phyloP scores from a whole-genome alignment of 768 basidiomycete species.

The Amanita exitialis region DNA sequence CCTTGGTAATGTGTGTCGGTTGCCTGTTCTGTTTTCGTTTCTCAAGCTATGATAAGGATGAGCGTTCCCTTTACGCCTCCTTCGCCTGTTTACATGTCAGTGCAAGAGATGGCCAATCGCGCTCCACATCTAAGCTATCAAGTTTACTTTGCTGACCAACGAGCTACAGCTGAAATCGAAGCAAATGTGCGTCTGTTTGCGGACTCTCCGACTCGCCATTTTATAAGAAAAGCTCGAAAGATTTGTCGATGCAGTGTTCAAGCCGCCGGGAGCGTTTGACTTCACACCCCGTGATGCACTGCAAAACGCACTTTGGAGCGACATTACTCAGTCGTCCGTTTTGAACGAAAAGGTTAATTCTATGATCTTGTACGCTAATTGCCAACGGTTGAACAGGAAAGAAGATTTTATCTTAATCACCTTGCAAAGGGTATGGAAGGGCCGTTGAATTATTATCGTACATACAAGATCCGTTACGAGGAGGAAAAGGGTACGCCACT shows the following conservation, averaged over 20 bases:
- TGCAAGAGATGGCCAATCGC: constrained; percentile 38
- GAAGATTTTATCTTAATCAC: constrained; percentile 37
- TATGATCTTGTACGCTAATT: neutral
- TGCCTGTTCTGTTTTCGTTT: neutral
- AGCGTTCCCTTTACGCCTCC: constrained; percentile 64
- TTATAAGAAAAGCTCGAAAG: constrained; percentile 22
- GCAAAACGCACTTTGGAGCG: neutral
- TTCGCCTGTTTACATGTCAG: constrained; percentile 30
- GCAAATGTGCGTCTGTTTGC: constrained; percentile 31
- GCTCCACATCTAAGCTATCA: constrained; percentile 61
- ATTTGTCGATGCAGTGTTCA: constrained; percentile 23
- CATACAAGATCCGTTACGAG: constrained; percentile 45
- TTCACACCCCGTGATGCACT: constrained; percentile 9
- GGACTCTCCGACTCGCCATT: neutral
- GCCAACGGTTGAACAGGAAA: constrained; percentile 30
- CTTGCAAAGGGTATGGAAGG: constrained; percentile 50
- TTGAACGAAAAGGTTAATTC: constrained; percentile 18
- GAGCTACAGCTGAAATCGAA: constrained; percentile 47
- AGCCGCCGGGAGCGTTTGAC: constrained; percentile 11
- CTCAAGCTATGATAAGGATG: constrained; percentile 28
- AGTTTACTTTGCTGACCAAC: constrained; percentile 46
- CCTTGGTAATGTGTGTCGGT: constrained; percentile 46
- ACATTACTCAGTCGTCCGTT: constrained; percentile 11
- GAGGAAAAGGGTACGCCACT: constrained; percentile 42
- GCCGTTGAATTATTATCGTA: constrained; percentile 74